Evolutionary conservation across 2,329 filamentous ascomycete species (phyloP).

Genomic region (Leptographium wingfieldii): DNA sequence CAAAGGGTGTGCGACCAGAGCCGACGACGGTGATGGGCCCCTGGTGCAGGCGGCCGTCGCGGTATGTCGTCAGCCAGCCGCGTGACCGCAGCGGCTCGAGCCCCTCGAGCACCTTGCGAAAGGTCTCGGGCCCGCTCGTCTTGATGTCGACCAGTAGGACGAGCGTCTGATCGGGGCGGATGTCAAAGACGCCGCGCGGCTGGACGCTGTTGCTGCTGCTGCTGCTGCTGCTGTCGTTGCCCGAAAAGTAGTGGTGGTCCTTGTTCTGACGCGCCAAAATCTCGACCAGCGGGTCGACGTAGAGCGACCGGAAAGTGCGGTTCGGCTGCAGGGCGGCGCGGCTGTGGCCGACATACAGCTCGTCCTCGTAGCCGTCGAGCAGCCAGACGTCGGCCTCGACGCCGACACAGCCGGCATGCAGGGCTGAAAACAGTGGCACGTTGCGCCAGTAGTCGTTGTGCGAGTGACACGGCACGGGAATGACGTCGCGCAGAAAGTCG

Average conservation of each 20-base stretch:
- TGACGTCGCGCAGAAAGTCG: conserved; percentile 34
- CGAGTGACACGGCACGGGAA: conserved; percentile 31
- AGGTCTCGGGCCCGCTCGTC: conserved; percentile 37
- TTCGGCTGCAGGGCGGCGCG: conserved; percentile 37
- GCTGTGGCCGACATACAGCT: conserved; percentile 43
- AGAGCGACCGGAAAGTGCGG: conserved; percentile 49
- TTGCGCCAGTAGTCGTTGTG: conserved; percentile 61
- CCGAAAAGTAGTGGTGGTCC: conserved; percentile 12
- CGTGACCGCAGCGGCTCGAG: conserved; percentile 45
- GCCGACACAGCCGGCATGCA: conserved; percentile 44
- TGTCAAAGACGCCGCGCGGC: conserved; percentile 44
- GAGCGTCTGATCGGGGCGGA: conserved; percentile 38
- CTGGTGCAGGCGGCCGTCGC: conserved; percentile 34
- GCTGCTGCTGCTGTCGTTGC: conserved; percentile 20
- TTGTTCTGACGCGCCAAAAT: conserved; percentile 39
- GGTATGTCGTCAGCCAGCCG: conserved; percentile 43
- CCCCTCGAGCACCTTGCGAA: conserved; percentile 38
- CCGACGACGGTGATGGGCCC: conserved; percentile 56
- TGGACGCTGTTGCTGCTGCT: not conserved
- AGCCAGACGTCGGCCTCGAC: conserved; percentile 58
- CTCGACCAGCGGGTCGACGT: conserved; percentile 49
- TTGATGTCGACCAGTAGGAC: conserved; percentile 61
- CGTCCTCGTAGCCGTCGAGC: conserved; percentile 10
- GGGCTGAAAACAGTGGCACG: conserved; percentile 50
- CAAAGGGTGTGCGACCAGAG: conserved; percentile 51